Evolutionary conservation across 176 grass and related monocot species (phyloP).

Genomic region (Tillandsia leiboldiana): DNA sequence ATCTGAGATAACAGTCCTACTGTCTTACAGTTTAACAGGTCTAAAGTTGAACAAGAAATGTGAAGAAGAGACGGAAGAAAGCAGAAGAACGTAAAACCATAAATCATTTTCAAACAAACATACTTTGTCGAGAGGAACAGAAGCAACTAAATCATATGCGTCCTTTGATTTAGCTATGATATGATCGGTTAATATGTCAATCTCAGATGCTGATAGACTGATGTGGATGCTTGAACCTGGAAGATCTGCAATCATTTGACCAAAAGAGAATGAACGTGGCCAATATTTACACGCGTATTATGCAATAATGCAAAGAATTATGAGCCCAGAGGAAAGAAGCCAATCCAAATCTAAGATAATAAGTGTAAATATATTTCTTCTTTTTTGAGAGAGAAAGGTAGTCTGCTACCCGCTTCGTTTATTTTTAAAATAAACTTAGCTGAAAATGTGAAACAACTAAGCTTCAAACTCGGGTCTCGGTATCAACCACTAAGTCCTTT

Average conservation of each 20-base stretch:
- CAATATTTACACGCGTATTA: neutral
- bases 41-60: neutral
- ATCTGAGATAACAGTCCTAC: no score
- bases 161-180: slow-evolving; percentile 72
- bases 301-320: neutral
- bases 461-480: no score
- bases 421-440: no score
- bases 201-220: slow-evolving; percentile 57
- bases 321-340: neutral
- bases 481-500: no score
- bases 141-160: slow-evolving; percentile 65
- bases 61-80: neutral
- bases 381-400: no score
- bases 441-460: no score
- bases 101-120: neutral
- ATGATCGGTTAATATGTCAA: slow-evolving; percentile 54
- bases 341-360: no score
- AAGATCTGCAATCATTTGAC: slow-evolving; percentile 45
- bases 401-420: no score
- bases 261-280: neutral
- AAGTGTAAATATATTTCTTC: no score
- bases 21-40: no score
- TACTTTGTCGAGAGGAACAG: slow-evolving; percentile 82
- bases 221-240: slow-evolving; percentile 51
- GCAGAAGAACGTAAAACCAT: neutral